Conservation (phyloP, 2,329 filamentous ascomycete genomes). For the Fusarium compactum region DNA sequence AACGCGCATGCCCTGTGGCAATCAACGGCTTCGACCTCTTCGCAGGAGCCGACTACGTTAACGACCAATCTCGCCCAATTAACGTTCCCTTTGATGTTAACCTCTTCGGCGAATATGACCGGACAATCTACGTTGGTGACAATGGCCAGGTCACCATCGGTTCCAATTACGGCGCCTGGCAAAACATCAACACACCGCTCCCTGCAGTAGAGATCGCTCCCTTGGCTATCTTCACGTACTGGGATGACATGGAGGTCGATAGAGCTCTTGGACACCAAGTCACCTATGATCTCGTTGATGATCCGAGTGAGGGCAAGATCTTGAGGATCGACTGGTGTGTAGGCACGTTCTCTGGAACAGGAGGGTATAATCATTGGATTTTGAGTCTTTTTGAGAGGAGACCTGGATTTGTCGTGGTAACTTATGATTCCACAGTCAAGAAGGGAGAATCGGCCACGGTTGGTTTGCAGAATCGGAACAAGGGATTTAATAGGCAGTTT, state of each 20-base stretch:
- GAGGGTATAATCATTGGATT: background rate
- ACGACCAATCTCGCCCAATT: background rate
- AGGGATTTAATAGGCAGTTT: background rate
- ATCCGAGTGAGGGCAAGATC: background rate
- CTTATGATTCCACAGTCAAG: background rate
- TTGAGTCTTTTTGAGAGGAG: background rate
- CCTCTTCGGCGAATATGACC: background rate
- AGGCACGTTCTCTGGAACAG: accelerated
- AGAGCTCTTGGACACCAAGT: background rate
- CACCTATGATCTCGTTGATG: background rate
- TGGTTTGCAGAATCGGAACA: background rate
- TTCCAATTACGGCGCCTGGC: accelerated
- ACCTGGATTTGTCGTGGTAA: background rate
- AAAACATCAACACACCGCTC: background rate
- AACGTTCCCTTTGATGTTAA: background rate
- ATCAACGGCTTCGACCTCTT: background rate
- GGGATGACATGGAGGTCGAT: background rate
- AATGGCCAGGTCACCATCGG: background rate
- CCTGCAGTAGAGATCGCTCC: background rate
- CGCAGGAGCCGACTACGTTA: background rate
- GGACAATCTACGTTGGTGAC: background rate
- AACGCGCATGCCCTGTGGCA: background rate
- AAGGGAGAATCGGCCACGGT: background rate
- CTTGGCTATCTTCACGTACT: background rate
- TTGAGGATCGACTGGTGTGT: background rate